Conservation (phyloP, 139 green algal species). For the Chlamydomonas sp. region DNA sequence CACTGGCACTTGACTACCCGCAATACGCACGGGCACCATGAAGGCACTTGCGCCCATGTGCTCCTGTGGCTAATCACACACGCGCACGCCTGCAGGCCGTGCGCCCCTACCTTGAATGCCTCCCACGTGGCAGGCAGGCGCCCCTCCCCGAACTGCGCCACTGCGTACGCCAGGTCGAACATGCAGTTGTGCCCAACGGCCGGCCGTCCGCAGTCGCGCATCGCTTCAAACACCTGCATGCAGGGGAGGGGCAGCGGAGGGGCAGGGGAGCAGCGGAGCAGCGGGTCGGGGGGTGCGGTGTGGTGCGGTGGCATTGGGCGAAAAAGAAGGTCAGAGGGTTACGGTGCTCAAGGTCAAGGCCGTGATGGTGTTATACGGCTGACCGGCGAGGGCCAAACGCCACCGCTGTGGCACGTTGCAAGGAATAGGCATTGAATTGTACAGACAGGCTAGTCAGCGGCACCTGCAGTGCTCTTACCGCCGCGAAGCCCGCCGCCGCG, state of each 20-base stretch:
- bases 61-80: not conserved
- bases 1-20: not conserved
- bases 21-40: not conserved
- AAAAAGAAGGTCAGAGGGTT: not conserved
- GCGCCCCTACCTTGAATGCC: not conserved
- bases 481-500: constrained; percentile 11
- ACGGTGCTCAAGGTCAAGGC: no score
- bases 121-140: constrained; percentile 28
- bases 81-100: not conserved
- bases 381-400: no score
- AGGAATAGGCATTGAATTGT: no score
- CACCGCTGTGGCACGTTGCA: no score
- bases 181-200: constrained; percentile 75
- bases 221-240: constrained; percentile 65
- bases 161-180: constrained; percentile 70
- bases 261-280: not conserved
- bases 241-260: constrained; percentile 12
- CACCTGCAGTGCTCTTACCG: no score
- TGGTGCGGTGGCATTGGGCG: no score
- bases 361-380: no score
- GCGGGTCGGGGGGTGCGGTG: not conserved
- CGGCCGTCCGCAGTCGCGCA: constrained; percentile 53
- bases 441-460: no score
- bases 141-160: constrained; percentile 59
- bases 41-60: not conserved